phyloP scores from a whole-genome alignment of 2,329 filamentous ascomycete genomes.

The Tolypocladium endophyticum region DNA sequence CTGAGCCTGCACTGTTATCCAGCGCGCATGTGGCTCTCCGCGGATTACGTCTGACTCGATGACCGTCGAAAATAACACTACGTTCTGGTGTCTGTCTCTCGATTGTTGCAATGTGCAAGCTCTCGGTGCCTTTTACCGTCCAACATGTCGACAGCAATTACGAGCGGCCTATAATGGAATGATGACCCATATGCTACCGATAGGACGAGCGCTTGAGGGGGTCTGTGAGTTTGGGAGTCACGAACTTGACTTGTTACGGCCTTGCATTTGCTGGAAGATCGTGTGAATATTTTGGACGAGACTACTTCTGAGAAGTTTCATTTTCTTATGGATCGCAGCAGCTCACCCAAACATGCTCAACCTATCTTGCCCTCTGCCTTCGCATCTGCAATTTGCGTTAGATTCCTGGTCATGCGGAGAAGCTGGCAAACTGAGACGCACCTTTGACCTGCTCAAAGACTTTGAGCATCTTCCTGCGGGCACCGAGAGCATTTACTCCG shows the following conservation, averaged over 20 bases:
- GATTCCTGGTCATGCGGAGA: slow-evolving; percentile 1
- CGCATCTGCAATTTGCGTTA: slow-evolving; percentile 42
- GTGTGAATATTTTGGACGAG: background rate
- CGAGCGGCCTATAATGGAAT: background rate
- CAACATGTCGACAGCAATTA: background rate
- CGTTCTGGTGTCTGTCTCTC: background rate
- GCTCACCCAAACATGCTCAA: slow-evolving; percentile 16
- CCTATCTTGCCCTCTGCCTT: slow-evolving; percentile 62
- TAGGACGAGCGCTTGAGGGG: background rate
- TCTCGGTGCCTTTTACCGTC: background rate
- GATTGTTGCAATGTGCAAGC: background rate
- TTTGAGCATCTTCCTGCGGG: slow-evolving; percentile 96
- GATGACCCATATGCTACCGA: background rate
- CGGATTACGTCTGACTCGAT: background rate
- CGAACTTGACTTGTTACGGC: background rate
- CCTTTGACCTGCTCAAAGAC: slow-evolving; percentile 94
- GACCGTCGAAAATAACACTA: background rate
- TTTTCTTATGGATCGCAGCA: background rate
- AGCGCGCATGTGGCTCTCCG: background rate
- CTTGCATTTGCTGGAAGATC: background rate
- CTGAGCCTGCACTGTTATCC: background rate
- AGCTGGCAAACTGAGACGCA: slow-evolving; percentile 20
- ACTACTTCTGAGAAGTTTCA: background rate
- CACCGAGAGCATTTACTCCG: slow-evolving; percentile 89
- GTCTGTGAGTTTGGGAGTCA: background rate